A percentile compares a stretch with the other conserved stretches of the same genome.
Evolutionary conservation across 257 asterid species (phyloP).

Genomic region (Scutellaria minor): DNA sequence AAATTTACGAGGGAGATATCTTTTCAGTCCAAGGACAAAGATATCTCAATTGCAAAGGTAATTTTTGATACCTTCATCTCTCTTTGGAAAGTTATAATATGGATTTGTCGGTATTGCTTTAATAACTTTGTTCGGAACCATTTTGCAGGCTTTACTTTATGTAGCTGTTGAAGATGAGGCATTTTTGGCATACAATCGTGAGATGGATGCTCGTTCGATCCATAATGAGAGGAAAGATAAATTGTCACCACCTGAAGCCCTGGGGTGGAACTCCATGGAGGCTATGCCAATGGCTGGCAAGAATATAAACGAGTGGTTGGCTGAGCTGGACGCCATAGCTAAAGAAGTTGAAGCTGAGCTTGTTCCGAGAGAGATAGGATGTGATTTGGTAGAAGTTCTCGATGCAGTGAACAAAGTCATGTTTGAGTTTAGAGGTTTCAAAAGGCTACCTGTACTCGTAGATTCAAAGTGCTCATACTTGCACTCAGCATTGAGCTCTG

Average conservation of each 20-base stretch:
- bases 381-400: slow-evolving; percentile 70
- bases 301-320: slow-evolving; percentile 68
- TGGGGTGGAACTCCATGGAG: slow-evolving; percentile 60
- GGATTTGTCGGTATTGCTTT: too few species aligned
- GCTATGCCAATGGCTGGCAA: slow-evolving; percentile 80
- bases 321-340: slow-evolving; percentile 74
- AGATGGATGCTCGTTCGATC: slow-evolving; percentile 64
- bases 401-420: slow-evolving; percentile 88
- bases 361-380: slow-evolving; percentile 84
- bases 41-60: slow-evolving; percentile 94
- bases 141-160: slow-evolving; percentile 73
- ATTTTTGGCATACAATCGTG: slow-evolving; percentile 66
- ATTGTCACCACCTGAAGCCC: slow-evolving; percentile 37
- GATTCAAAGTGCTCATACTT: slow-evolving; percentile 80
- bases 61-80: neutral
- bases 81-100: neutral
- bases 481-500: slow-evolving; percentile 79
- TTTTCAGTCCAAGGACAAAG: slow-evolving; percentile 79
- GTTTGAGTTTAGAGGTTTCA: slow-evolving; percentile 73
- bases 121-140: too few species aligned
- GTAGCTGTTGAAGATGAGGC: slow-evolving; percentile 88
- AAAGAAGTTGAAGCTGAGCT: slow-evolving; percentile 87
- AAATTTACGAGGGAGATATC: slow-evolving; percentile 79
- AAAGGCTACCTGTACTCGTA: slow-evolving; percentile 67
- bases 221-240: slow-evolving; percentile 64